Conservation (phyloP, 2,329 filamentous ascomycete species). For the Calonectria pseudoturangicola region DNA sequence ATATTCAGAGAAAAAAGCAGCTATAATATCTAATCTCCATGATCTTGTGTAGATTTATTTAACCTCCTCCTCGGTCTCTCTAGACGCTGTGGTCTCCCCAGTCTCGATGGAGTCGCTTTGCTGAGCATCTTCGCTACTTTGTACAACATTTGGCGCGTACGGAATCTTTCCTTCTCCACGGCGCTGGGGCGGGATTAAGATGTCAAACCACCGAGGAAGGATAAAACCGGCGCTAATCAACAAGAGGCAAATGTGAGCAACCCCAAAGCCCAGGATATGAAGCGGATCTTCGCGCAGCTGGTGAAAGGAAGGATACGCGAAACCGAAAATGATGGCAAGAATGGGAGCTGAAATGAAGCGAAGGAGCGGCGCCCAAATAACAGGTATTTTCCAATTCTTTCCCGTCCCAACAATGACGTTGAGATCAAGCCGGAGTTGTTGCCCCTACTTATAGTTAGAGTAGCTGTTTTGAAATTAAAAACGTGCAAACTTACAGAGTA, state of each 20-base stretch:
- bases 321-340: constrained; percentile 70
- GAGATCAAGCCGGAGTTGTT: constrained; percentile 73
- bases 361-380: constrained; percentile 69
- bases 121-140: constrained; percentile 41
- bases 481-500: constrained; percentile 69
- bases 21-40: not conserved
- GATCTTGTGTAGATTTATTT: not conserved
- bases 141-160: constrained; percentile 51
- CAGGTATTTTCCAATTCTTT: constrained; percentile 74
- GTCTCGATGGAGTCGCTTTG: constrained; percentile 46
- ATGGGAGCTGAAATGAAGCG: constrained; percentile 70
- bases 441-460: constrained; percentile 63
- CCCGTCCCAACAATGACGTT: constrained; percentile 72
- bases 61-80: constrained; percentile 35
- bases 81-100: constrained; percentile 27
- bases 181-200: constrained; percentile 69
- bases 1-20: not conserved
- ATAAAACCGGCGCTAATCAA: constrained; percentile 69
- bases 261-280: constrained; percentile 69
- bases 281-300: constrained; percentile 68
- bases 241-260: constrained; percentile 68
- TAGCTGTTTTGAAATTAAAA: not conserved
- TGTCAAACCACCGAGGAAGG: constrained; percentile 72
- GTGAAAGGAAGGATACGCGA: constrained; percentile 71
- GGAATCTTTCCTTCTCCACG: constrained; percentile 65